These are phyloP conservation scores for Mortierella sp. DNA, from an alignment of 371 early-diverging fungal genomes.

Conservation along the genomic window DNA sequence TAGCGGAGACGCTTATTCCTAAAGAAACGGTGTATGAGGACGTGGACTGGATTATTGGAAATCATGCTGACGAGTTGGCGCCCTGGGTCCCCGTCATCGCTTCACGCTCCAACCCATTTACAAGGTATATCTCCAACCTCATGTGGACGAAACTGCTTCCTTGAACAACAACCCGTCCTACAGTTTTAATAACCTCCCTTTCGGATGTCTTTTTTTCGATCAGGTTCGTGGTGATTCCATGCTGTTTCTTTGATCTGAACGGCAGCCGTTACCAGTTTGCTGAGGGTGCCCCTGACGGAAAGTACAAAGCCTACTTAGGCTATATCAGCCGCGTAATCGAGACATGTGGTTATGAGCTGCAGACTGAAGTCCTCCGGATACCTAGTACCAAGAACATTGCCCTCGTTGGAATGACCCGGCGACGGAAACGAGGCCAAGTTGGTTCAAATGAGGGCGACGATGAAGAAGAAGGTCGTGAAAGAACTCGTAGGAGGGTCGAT, in stretches of 20 bases:
- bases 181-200: not conserved
- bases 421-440: constrained; percentile 43
- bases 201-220: not conserved
- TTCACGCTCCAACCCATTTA: constrained; percentile 67
- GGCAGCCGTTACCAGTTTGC: constrained; percentile 70
- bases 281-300: constrained; percentile 66
- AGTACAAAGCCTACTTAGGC: constrained; percentile 80
- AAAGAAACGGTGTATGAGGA: constrained; percentile 61
- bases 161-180: not conserved
- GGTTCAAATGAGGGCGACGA: not conserved
- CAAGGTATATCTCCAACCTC: constrained; percentile 60
- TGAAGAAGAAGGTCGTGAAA: constrained; percentile 3
- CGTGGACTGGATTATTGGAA: constrained; percentile 89
- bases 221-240: constrained; percentile 86
- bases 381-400: constrained; percentile 93
- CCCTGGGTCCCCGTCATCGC: constrained; percentile 91
- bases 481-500: constrained; percentile 30
- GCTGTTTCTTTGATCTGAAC: constrained; percentile 82
- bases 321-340: constrained; percentile 71
- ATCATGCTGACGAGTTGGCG: constrained; percentile 93
- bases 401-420: constrained; percentile 67
- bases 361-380: constrained; percentile 83
- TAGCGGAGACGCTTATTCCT: constrained; percentile 76
- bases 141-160: not conserved
- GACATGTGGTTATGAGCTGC: constrained; percentile 73